Percentiles rank a stretch among this genome's conserved stretches.
phyloP scores from a whole-genome alignment of 257 asterid species.

The Scutellaria baicalensis region DNA sequence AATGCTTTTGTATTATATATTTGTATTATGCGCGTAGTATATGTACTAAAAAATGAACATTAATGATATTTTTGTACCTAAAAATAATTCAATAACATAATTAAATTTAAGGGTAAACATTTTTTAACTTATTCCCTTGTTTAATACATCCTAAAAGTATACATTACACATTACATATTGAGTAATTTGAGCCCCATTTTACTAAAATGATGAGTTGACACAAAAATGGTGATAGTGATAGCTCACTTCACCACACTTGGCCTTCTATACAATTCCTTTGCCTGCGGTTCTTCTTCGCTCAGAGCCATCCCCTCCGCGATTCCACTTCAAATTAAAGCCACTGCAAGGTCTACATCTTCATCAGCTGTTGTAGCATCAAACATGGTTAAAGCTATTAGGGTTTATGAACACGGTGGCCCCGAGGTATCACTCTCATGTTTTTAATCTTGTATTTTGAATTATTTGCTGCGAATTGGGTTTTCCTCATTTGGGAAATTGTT shows the following conservation, averaged over 20 bases:
- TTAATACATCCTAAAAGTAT: no score
- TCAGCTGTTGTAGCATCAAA: slow-evolving; percentile 10
- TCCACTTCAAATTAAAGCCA: background rate
- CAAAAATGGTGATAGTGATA: background rate
- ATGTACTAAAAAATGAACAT: no score
- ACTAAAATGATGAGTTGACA: background rate
- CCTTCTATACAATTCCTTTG: slow-evolving; percentile 4
- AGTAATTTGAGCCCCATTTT: background rate
- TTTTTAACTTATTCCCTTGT: no score
- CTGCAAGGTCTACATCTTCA: background rate
- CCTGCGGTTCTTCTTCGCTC: slow-evolving; percentile 6
- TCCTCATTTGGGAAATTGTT: background rate
- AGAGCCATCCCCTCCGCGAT: slow-evolving; percentile 11
- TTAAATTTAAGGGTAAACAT: no score
- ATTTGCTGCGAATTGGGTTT: background rate
- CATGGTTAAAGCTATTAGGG: slow-evolving; percentile 78
- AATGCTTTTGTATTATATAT: no score
- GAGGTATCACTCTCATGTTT: slow-evolving; percentile 2
- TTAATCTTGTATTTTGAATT: background rate
- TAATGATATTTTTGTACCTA: no score
- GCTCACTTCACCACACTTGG: background rate
- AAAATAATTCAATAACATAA: no score
- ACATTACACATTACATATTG: no score
- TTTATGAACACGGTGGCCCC: slow-evolving; percentile 62
- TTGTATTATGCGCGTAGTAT: no score